Conservation (phyloP, 2,329 filamentous ascomycete species). For the Alternaria sp. region DNA sequence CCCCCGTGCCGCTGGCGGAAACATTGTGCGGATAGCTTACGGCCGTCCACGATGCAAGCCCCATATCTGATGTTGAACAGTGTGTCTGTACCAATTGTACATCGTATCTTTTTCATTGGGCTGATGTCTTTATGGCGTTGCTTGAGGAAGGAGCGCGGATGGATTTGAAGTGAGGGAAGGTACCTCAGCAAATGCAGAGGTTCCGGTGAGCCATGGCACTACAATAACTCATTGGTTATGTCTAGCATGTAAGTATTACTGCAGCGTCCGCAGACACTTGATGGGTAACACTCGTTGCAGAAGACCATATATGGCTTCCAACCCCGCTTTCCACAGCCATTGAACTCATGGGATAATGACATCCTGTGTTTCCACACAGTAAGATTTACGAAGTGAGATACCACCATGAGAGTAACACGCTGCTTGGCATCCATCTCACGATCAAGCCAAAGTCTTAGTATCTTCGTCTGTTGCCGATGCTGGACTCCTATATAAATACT, state of each 20-base stretch:
- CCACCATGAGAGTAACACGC: neutral
- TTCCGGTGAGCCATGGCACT: too few relatives aligned
- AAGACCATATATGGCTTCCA: neutral
- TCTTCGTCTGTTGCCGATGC: neutral
- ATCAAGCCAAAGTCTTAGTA: neutral
- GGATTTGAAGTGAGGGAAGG: neutral
- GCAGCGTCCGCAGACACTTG: neutral
- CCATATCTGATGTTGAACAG: neutral
- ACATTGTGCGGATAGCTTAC: neutral
- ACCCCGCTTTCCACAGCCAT: neutral
- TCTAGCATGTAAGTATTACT: neutral
- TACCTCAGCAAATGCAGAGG: neutral
- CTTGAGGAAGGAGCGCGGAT: neutral
- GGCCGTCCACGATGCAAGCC: neutral
- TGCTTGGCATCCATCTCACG: neutral
- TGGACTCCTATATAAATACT: neutral
- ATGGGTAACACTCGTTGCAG: neutral
- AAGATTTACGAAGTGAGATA: neutral
- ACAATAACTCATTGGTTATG: too few relatives aligned
- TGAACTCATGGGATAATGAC: neutral
- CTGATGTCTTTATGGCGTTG: neutral
- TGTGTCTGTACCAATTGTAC: neutral
- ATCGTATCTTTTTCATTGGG: neutral
- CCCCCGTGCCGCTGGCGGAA: neutral
- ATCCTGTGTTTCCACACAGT: neutral